Conservation (phyloP, 1,139 yeast species). For the Hemisphaericaspora xylanilytica region DNA sequence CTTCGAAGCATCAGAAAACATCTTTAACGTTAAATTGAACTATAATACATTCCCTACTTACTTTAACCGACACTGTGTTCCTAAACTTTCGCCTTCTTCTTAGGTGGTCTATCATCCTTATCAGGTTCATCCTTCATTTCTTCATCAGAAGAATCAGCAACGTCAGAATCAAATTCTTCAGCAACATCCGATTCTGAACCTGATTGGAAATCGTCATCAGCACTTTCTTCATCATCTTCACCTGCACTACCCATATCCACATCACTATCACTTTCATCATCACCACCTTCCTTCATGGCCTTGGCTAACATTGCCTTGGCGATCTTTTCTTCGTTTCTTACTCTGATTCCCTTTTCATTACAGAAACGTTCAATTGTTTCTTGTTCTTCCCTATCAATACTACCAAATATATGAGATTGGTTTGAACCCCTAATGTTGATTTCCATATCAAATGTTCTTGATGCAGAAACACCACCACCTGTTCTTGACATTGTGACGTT, state of each 20-base stretch:
- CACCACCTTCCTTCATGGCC: slow-evolving; percentile 69
- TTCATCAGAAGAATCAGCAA: slow-evolving; percentile 32
- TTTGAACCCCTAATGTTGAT: slow-evolving; percentile 65
- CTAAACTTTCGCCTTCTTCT: slow-evolving; percentile 42
- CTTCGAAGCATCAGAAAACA: no score
- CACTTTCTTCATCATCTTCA: slow-evolving; percentile 66
- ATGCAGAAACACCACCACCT: slow-evolving; percentile 73
- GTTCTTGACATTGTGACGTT: slow-evolving; percentile 84
- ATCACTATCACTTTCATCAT: slow-evolving; percentile 58
- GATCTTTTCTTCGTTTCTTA: slow-evolving; percentile 86
- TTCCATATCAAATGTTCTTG: slow-evolving; percentile 91
- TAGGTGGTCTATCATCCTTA: slow-evolving; percentile 42
- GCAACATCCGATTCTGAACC: slow-evolving; percentile 72
- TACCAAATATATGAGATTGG: slow-evolving; percentile 80
- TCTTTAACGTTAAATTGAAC: neutral
- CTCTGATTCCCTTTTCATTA: slow-evolving; percentile 70
- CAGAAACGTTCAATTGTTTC: slow-evolving; percentile 72
- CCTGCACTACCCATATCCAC: slow-evolving; percentile 77
- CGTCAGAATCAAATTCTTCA: slow-evolving; percentile 85
- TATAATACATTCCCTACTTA: neutral
- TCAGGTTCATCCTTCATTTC: slow-evolving; percentile 23
- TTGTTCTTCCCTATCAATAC: slow-evolving; percentile 89
- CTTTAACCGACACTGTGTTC: neutral
- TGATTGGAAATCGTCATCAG: slow-evolving; percentile 65
- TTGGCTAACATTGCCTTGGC: slow-evolving; percentile 78